phyloP scores from a whole-genome alignment of 805 yeast genomes.

The Zygosaccharomyces kombuchaensis region DNA sequence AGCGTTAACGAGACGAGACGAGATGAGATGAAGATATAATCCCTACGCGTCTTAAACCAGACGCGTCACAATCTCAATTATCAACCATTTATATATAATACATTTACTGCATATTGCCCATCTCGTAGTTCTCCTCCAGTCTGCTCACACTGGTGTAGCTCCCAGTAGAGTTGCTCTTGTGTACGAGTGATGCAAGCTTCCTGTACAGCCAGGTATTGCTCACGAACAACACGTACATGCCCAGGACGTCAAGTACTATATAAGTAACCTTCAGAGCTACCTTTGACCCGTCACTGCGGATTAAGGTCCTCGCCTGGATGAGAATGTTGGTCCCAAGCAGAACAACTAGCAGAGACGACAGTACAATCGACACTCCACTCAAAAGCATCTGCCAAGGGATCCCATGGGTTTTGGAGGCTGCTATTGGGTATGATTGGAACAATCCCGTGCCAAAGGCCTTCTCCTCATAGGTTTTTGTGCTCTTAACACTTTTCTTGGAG shows the following conservation, averaged over 20 bases:
- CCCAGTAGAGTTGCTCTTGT: background rate
- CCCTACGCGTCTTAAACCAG: slow-evolving; percentile 4
- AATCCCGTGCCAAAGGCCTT: slow-evolving; percentile 19
- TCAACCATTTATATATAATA: background rate
- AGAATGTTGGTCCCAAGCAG: slow-evolving; percentile 35
- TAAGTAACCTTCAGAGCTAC: slow-evolving; percentile 16
- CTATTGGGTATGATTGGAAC: slow-evolving; percentile 19
- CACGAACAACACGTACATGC: slow-evolving; percentile 17
- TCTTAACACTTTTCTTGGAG: background rate
- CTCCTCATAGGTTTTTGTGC: slow-evolving; percentile 10
- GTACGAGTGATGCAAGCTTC: slow-evolving; percentile 5
- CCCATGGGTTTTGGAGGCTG: slow-evolving; percentile 16
- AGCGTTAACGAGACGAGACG: background rate
- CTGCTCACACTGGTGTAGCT: slow-evolving; percentile 9
- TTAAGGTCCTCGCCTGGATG: slow-evolving; percentile 35
- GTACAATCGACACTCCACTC: slow-evolving; percentile 26
- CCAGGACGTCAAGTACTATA: slow-evolving; percentile 18
- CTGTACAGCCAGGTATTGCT: slow-evolving; percentile 18
- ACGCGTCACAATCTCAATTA: slow-evolving; percentile 3
- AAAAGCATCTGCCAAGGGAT: slow-evolving; percentile 23
- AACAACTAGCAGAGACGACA: slow-evolving; percentile 31
- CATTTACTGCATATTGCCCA: slow-evolving; percentile 4
- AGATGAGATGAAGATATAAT: background rate
- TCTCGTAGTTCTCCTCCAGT: slow-evolving; percentile 9
- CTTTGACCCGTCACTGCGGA: slow-evolving; percentile 15